Evolutionary conservation across 176 grass and related monocot genomes (phyloP), one percentile per base, ranked within the genome.

Genomic region (Leersia perrieri): DNA sequence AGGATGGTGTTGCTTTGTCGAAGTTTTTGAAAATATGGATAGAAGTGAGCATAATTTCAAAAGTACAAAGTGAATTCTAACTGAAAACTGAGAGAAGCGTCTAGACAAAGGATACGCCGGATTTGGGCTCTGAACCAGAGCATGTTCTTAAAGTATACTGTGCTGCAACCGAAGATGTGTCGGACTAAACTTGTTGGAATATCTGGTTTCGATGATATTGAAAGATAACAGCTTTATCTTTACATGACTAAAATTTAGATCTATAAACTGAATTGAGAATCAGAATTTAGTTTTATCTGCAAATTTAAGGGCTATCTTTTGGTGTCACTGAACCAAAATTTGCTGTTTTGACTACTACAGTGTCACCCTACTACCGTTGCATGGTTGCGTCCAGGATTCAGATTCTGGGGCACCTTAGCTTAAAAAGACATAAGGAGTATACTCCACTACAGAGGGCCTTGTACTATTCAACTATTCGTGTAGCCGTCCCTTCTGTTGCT

Each of bases 121-220:
- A 22, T 78, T 42, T 28, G 9, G 18, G 22, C 4, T n/a, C 74
- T 55, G n/a, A 32, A 38, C 25, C 10, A 73, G 12, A 86, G 58
- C 66, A 39, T 60, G 76, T 32, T 66, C 60, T 33, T 20, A 73
- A 60, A 80, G 84, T 15, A 30, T 14, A 45, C 27, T 62, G 70
- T 44, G 34, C 2, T 44, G 51, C 11, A 44, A 35, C 53, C 12
- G 3, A 58, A 76, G 58, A 63, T 39, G 29, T 47, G 44, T 26
- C 9, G 2, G 22, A 0, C 78, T 55, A 25, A 62, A 41, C 3
- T 53, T 30, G 16, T 53, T 31, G 47, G 7, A 1, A 4, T 68
- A 55, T 39, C 13, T n/a, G 11, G 26, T 62, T 78, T 0, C 3
- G 16, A 1, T 25, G 31, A 58, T 9, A 58, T 8, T 58, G 31